Percentiles rank a stretch among this genome's conserved stretches.
Conservation (phyloP, 305 asterid genomes). For the Solanum chacoense region DNA sequence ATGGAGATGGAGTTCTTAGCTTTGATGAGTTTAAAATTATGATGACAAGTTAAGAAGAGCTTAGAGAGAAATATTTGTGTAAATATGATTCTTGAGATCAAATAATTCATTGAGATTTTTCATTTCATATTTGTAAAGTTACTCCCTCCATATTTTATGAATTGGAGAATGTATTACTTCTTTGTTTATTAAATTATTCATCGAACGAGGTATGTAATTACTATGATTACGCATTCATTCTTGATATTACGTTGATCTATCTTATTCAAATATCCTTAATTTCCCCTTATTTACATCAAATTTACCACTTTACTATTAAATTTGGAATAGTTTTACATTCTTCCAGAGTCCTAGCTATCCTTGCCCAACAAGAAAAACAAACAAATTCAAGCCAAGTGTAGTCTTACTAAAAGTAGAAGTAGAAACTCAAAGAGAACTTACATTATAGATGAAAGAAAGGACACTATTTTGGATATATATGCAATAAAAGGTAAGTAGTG, state of each 20-base stretch:
- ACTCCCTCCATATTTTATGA: background rate
- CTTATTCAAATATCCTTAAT: background rate
- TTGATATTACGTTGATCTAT: fast-evolving
- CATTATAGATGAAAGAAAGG: background rate
- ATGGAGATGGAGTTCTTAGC: constrained; percentile 59
- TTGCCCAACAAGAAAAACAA: too few species aligned
- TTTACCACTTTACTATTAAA: too few species aligned
- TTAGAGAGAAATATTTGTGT: background rate
- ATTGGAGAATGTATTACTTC: background rate
- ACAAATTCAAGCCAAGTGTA: too few species aligned
- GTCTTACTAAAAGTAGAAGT: background rate
- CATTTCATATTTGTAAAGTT: background rate
- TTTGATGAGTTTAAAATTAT: constrained; percentile 41
- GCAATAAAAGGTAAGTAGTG: background rate
- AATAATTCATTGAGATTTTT: background rate
- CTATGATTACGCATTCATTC: background rate
- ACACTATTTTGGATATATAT: background rate
- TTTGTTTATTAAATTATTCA: background rate
- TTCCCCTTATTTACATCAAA: background rate
- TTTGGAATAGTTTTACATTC: too few species aligned
- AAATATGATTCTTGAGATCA: background rate
- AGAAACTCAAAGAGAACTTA: background rate
- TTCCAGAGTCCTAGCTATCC: too few species aligned
- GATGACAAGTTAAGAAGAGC: constrained; percentile 22
- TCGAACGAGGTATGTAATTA: background rate